Evolutionary conservation across 2,329 filamentous ascomycete genomes (phyloP).

Genomic region (Apiospora kogelbergensis): DNA sequence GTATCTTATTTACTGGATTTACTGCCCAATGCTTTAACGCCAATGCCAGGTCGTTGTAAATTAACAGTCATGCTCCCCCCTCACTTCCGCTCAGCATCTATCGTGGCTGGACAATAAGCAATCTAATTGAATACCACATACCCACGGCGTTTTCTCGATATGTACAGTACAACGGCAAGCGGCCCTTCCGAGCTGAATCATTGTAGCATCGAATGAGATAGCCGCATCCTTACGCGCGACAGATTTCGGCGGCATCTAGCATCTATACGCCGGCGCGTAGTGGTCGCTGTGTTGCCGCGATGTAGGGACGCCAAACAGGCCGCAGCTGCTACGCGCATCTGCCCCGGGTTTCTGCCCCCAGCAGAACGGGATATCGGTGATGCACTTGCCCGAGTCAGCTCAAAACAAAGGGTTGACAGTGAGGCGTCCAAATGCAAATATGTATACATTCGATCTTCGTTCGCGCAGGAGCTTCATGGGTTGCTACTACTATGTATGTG

Average conservation of each 20-base stretch:
- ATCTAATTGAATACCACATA: neutral
- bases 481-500: too few relatives aligned
- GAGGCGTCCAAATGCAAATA: neutral
- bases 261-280: neutral
- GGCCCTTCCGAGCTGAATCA: neutral
- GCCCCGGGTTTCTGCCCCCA: neutral
- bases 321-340: neutral
- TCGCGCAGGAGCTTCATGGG: neutral
- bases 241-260: neutral
- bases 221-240: neutral
- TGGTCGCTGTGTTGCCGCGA: neutral
- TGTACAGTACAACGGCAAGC: neutral
- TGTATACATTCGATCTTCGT: neutral
- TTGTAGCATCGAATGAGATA: neutral
- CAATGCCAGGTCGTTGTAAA: neutral
- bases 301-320: neutral
- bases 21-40: neutral
- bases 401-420: neutral
- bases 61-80: neutral
- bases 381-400: neutral
- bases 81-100: too few relatives aligned
- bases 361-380: neutral
- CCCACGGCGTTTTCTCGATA: neutral
- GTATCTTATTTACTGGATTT: too few relatives aligned
- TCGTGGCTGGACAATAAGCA: neutral